phyloP scores from a whole-genome alignment of 139 green algal genomes.

The Mychonastes homosphaera region DNA sequence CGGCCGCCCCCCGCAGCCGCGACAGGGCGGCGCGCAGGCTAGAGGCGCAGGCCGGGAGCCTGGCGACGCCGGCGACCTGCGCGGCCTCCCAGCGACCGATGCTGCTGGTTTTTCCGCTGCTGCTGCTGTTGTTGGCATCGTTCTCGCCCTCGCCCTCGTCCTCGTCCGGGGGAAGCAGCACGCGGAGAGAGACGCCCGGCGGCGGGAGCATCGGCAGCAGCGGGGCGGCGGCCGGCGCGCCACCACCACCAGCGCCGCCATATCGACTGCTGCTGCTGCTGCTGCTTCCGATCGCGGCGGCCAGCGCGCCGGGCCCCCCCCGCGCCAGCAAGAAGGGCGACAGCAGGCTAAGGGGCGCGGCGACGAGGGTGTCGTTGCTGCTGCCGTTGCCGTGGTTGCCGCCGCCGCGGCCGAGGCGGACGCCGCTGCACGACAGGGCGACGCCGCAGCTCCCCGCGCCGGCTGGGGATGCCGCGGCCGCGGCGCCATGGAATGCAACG shows the following conservation, averaged over 20 bases:
- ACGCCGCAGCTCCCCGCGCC: neutral
- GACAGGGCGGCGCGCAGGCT: too few relatives aligned
- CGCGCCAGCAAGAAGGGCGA: slow-evolving; percentile 7
- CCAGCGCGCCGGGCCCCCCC: neutral
- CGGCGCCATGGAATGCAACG: neutral
- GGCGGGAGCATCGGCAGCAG: too few relatives aligned
- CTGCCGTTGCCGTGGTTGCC: neutral
- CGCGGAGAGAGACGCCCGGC: neutral
- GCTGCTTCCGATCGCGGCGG: slow-evolving; percentile 13
- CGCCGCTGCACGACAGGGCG: neutral
- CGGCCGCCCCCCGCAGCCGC: too few relatives aligned
- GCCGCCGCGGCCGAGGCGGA: neutral
- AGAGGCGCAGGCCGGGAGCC: too few relatives aligned
- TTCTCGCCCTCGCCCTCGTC: too few relatives aligned
- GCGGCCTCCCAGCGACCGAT: too few relatives aligned
- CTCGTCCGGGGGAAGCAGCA: neutral
- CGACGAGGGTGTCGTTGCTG: neutral
- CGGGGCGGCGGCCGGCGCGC: neutral
- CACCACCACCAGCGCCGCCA: neutral
- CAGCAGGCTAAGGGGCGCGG: neutral
- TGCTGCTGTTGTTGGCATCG: too few relatives aligned
- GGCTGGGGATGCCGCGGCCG: neutral
- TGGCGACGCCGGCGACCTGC: too few relatives aligned
- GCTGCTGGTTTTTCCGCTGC: too few relatives aligned
- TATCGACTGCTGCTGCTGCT: slow-evolving; percentile 11